Conservation (phyloP, 2,329 filamentous ascomycete species). For the Lasiodiplodia sp. region DNA sequence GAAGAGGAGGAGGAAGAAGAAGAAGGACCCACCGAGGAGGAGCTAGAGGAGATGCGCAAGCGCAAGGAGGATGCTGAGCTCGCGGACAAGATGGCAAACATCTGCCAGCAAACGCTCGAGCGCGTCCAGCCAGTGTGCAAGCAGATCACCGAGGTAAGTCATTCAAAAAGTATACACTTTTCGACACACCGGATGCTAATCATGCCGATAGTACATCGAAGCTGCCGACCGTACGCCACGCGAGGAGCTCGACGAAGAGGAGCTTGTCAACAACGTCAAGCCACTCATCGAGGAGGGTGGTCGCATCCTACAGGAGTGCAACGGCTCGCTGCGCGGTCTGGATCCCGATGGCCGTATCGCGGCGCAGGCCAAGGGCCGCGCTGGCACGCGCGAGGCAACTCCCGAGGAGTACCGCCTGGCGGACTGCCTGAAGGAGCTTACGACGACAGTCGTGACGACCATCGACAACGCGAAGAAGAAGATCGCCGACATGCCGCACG, state of each 20-base stretch:
- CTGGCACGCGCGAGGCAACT: slow-evolving; percentile 75
- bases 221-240: slow-evolving; percentile 79
- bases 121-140: slow-evolving; percentile 85
- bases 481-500: slow-evolving; percentile 89
- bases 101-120: slow-evolving; percentile 81
- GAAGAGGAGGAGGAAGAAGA: slow-evolving; percentile 65
- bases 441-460: slow-evolving; percentile 78
- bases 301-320: slow-evolving; percentile 83
- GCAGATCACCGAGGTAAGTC: slow-evolving; percentile 78
- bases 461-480: slow-evolving; percentile 90
- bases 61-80: slow-evolving; percentile 74
- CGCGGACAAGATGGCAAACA: slow-evolving; percentile 75
- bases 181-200: slow-evolving; percentile 32
- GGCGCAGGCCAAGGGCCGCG: slow-evolving; percentile 82
- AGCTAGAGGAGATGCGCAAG: slow-evolving; percentile 53
- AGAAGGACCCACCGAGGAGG: slow-evolving; percentile 57
- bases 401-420: slow-evolving; percentile 87
- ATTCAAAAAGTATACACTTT: slow-evolving; percentile 17
- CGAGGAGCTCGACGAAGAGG: slow-evolving; percentile 89
- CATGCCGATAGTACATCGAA: slow-evolving; percentile 70
- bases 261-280: slow-evolving; percentile 84
- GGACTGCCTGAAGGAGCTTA: slow-evolving; percentile 85
- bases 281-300: slow-evolving; percentile 88
- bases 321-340: slow-evolving; percentile 84
- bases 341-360: slow-evolving; percentile 89